phyloP scores from a whole-genome alignment of 768 basidiomycete genomes.

The Rhodotorula sphaerocarpa region DNA sequence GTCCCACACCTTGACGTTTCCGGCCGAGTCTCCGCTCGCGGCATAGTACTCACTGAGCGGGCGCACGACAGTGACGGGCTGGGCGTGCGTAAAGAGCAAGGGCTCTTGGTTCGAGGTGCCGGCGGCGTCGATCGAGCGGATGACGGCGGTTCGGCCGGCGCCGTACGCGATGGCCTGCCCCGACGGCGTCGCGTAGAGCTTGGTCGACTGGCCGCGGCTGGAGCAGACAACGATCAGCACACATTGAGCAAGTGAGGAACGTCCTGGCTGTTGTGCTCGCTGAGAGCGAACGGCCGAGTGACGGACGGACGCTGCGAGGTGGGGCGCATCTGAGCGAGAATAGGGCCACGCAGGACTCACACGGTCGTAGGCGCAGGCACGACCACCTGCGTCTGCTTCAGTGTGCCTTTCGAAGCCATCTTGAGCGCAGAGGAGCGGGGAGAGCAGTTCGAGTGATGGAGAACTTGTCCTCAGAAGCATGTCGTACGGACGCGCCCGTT shows the following conservation, averaged over 20 bases:
- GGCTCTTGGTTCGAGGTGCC: neutral
- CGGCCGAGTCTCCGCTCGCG: slow-evolving; percentile 75
- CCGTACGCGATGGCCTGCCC: slow-evolving; percentile 26
- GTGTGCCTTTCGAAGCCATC: neutral
- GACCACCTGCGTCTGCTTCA: neutral
- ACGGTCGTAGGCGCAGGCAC: neutral
- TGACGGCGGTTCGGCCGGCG: slow-evolving; percentile 13
- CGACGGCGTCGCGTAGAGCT: slow-evolving; percentile 21
- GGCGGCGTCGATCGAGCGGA: slow-evolving; percentile 8
- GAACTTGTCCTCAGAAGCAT: no score
- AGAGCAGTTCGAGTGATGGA: no score
- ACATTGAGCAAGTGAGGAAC: no score
- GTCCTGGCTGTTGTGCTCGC: no score
- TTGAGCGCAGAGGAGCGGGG: neutral
- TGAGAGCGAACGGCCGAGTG: no score
- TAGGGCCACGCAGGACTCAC: neutral
- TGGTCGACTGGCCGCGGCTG: slow-evolving; percentile 26
- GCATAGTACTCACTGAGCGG: slow-evolving; percentile 58
- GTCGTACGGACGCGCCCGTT: no score
- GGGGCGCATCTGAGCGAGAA: neutral
- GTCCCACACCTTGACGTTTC: slow-evolving; percentile 77
- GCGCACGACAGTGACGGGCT: slow-evolving; percentile 13
- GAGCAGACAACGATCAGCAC: no score
- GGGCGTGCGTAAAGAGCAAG: slow-evolving; percentile 15
- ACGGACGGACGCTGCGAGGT: neutral